Conservation (phyloP, 306 rosid species). For the Bauhinia variegata region DNA sequence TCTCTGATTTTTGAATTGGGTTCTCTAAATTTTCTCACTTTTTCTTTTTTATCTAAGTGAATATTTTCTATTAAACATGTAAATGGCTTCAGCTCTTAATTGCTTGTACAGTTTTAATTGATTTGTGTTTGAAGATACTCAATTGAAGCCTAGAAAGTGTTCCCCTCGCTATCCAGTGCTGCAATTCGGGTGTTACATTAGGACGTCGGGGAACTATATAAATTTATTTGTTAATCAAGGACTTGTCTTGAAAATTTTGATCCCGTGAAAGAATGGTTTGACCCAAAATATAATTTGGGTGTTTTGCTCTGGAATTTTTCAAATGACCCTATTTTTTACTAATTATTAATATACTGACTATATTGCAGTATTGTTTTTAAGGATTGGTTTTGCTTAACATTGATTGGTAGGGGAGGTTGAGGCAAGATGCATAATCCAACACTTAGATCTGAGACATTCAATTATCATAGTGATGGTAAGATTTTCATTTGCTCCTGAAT, state of each 20-base stretch:
- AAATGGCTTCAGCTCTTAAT: slow-evolving; percentile 37
- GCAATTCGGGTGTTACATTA: slow-evolving; percentile 39
- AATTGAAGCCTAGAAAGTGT: slow-evolving; percentile 53
- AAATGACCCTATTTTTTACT: too few relatives aligned
- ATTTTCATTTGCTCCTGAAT: slow-evolving; percentile 39
- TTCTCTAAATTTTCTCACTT: too few relatives aligned
- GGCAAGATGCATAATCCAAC: slow-evolving; percentile 48
- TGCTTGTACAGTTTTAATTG: slow-evolving; percentile 17
- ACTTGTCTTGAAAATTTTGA: too few relatives aligned
- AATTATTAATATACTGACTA: too few relatives aligned
- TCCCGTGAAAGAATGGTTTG: too few relatives aligned
- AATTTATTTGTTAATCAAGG: rapidly evolving
- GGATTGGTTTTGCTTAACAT: neutral
- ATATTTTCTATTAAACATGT: neutral
- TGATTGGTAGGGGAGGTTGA: slow-evolving; percentile 39
- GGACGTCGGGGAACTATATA: slow-evolving; percentile 86
- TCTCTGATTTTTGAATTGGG: too few relatives aligned
- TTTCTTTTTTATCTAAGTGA: neutral
- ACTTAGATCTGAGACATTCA: slow-evolving; percentile 45
- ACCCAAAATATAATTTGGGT: too few relatives aligned
- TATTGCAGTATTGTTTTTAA: too few relatives aligned
- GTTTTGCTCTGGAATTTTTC: too few relatives aligned
- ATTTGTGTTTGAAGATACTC: slow-evolving; percentile 27
- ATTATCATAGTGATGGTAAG: slow-evolving; percentile 30
- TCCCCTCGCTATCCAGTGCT: slow-evolving; percentile 82